Evolutionary conservation across 73 alveolate species (phyloP).

Genomic region (Tetrahymena malaccensis): DNA sequence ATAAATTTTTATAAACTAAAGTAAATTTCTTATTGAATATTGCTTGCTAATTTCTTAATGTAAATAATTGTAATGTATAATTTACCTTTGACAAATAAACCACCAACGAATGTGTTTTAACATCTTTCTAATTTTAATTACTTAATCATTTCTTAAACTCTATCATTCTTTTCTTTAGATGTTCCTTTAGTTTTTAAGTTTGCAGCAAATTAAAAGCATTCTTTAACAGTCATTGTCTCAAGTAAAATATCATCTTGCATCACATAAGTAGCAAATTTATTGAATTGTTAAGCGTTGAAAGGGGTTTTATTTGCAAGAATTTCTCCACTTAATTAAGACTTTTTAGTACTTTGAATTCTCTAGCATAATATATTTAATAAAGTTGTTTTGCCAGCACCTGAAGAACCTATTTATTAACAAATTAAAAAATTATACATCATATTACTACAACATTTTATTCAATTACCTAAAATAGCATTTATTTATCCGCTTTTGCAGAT

Average conservation of each 20-base stretch:
- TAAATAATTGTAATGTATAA: neutral
- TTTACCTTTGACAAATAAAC: slow-evolving; percentile 39
- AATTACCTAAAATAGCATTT: no score
- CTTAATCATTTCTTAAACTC: slow-evolving; percentile 40
- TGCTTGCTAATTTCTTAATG: neutral
- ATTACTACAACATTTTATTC: no score
- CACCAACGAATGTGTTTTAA: neutral
- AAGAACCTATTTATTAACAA: neutral
- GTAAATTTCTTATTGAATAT: neutral
- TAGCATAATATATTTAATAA: slow-evolving; percentile 24
- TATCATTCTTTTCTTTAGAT: slow-evolving; percentile 14
- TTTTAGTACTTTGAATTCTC: neutral
- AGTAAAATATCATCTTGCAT: slow-evolving; percentile 56
- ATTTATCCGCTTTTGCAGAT: no score
- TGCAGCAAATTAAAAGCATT: slow-evolving; percentile 44
- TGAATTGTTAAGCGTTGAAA: neutral
- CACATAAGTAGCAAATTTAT: slow-evolving; percentile 20
- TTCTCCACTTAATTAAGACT: neutral
- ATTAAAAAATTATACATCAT: no score
- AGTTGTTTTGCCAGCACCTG: slow-evolving; percentile 59
- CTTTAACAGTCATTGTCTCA: slow-evolving; percentile 20
- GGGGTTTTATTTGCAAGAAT: neutral
- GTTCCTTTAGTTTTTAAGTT: neutral
- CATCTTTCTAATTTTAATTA: slow-evolving; percentile 44
- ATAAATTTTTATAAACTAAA: no score